Evolutionary conservation across 805 yeast species (phyloP).

Genomic region (Schizosaccharomyces pombe): ASM294v3 CU329670.1:1988001-1988500

Average conservation of each 20-base stretch:
- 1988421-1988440: conserved; percentile 25
- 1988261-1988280: conserved; percentile 49
- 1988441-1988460: conserved; percentile 61
- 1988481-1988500: conserved; percentile 66
- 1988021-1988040: neutral
- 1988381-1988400: conserved; percentile 12
- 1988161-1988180: conserved; percentile 55
- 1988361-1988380: conserved; percentile 17
- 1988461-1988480: conserved; percentile 69
- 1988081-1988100: conserved; percentile 60
- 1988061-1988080: conserved; percentile 63
- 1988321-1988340: conserved; percentile 11
- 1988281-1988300: conserved; percentile 69
- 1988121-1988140: conserved; percentile 58
- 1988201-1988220: conserved; percentile 71
- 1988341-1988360: conserved; percentile 14
- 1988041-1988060: conserved; percentile 12
- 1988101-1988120: conserved; percentile 84
- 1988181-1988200: conserved; percentile 67
- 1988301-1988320: conserved; percentile 26
- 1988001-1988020: conserved; percentile 13
- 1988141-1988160: conserved; percentile 41
- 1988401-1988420: conserved; percentile 34
- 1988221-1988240: conserved; percentile 37
- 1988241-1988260: conserved; percentile 29